These are phyloP conservation scores for Cyberlindnera petersonii DNA, from an alignment of 805 yeast species.

Conservation along the genomic window DNA sequence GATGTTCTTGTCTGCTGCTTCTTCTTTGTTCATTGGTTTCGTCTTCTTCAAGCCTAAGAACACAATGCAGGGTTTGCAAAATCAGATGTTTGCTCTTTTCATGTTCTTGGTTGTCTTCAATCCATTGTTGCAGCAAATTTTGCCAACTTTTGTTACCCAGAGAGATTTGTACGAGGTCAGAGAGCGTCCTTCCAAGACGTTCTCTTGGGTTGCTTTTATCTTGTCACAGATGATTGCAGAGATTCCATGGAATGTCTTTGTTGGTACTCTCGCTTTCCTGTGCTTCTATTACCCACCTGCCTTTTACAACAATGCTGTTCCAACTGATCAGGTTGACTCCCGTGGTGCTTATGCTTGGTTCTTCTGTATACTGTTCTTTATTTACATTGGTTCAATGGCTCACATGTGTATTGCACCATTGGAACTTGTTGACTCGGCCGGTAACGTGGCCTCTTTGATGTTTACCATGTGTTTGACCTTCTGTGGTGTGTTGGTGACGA, in stretches of 20 bases:
- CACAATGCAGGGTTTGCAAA: conserved; percentile 68
- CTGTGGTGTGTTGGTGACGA: conserved; percentile 72
- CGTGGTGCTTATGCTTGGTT: conserved; percentile 36
- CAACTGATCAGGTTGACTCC: conserved; percentile 6
- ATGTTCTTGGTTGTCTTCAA: conserved; percentile 58
- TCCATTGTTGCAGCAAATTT: conserved; percentile 57
- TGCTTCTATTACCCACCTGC: conserved; percentile 74
- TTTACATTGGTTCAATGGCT: conserved; percentile 56
- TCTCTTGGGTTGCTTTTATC: conserved; percentile 61
- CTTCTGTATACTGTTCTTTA: conserved; percentile 41
- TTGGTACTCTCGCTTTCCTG: conserved; percentile 61
- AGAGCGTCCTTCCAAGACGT: conserved; percentile 70
- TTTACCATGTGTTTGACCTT: conserved; percentile 63
- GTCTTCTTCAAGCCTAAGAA: conserved; percentile 65
- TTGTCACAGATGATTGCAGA: conserved; percentile 61
- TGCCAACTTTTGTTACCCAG: conserved; percentile 58
- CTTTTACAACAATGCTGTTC: conserved; percentile 29
- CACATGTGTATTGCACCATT: conserved; percentile 56
- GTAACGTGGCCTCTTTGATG: conserved; percentile 51
- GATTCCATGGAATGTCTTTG: conserved; percentile 56
- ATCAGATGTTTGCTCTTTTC: conserved; percentile 75
- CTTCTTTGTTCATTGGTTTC: conserved; percentile 70
- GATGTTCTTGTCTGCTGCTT: conserved; percentile 45
- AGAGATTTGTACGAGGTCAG: conserved; percentile 68
- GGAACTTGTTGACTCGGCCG: conserved; percentile 59